phyloP scores from a whole-genome alignment of 768 basidiomycete genomes.

The Hebeloma cylindrosporum region DNA sequence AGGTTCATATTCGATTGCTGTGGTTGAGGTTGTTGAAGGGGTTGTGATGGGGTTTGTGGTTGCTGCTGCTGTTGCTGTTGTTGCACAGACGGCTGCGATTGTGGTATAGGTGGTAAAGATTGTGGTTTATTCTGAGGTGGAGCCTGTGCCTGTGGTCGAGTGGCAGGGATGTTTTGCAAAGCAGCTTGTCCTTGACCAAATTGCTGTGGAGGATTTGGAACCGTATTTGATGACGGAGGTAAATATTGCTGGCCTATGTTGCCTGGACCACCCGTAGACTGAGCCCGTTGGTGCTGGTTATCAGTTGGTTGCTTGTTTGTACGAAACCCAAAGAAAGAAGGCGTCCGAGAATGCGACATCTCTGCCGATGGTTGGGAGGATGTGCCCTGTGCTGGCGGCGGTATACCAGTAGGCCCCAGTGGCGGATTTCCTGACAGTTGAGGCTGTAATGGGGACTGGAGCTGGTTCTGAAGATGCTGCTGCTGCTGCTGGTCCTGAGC shows the following conservation, averaged over 20 bases:
- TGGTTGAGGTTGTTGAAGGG: conserved; percentile 20
- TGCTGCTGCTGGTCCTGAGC: conserved; percentile 19
- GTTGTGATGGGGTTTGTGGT: conserved; percentile 10
- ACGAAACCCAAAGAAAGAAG: conserved; percentile 67
- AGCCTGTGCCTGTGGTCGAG: conserved; percentile 13
- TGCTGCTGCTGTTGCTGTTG: conserved; percentile 15
- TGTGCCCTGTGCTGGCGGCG: not conserved
- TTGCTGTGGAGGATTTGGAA: conserved; percentile 5
- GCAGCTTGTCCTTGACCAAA: conserved; percentile 13
- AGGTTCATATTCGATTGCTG: conserved; percentile 12
- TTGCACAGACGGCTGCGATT: conserved; percentile 10
- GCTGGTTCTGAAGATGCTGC: conserved; percentile 9
- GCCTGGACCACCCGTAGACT: conserved; percentile 8
- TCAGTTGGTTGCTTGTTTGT: conserved; percentile 34
- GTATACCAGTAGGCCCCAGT: not conserved
- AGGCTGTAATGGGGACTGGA: conserved; percentile 11
- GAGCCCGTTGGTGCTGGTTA: conserved; percentile 20
- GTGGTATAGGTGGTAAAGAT: conserved; percentile 9
- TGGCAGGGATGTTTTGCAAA: conserved; percentile 15
- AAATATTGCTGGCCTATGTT: conserved; percentile 13
- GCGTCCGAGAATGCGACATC: conserved; percentile 50
- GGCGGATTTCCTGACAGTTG: conserved; percentile 13
- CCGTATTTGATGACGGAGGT: conserved; percentile 16
- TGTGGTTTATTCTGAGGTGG: conserved; percentile 15
- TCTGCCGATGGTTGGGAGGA: conserved; percentile 11